Conservation (phyloP, 139 green algal species). For the Closterium sp. region DNA sequence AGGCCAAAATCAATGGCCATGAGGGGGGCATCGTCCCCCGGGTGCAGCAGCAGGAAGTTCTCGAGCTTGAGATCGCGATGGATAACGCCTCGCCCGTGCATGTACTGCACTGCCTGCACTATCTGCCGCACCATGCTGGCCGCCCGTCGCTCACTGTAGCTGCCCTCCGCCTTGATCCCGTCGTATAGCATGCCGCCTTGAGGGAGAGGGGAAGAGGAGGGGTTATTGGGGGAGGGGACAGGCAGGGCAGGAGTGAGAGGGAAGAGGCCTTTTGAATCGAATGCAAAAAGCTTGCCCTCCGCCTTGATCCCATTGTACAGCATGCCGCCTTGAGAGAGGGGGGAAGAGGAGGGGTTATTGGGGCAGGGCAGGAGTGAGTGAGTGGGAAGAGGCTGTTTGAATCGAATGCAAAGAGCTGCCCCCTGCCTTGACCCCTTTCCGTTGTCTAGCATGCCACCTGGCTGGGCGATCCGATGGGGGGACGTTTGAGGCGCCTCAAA, state of each 20-base stretch:
- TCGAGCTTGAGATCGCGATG: conserved; percentile 84
- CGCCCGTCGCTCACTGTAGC: conserved; percentile 85
- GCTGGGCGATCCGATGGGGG: too few relatives aligned
- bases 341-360: conserved; percentile 57
- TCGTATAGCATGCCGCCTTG: conserved; percentile 93
- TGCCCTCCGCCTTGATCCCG: conserved; percentile 73
- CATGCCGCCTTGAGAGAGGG: conserved; percentile 69
- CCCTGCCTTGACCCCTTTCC: too few relatives aligned
- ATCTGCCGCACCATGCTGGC: conserved; percentile 82
- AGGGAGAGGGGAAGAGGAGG: too few relatives aligned
- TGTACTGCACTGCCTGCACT: conserved; percentile 84
- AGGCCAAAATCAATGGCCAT: conserved; percentile 17
- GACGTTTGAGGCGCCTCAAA: too few relatives aligned
- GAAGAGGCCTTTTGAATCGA: too few relatives aligned
- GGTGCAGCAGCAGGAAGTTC: conserved; percentile 90
- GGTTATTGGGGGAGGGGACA: too few relatives aligned
- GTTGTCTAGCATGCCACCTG: too few relatives aligned
- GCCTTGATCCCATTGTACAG: conserved; percentile 92
- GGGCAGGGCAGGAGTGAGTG: neutral
- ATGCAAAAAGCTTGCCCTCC: neutral
- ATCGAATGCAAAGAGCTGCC: too few relatives aligned
- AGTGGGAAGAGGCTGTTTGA: too few relatives aligned
- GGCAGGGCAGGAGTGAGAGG: too few relatives aligned
- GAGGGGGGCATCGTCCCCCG: neutral
- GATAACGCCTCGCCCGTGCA: conserved; percentile 89